Base-by-base conservation (phyloP, 495 filamentous ascomycete genomes). In the Lasiosphaeria ovina region DNA sequence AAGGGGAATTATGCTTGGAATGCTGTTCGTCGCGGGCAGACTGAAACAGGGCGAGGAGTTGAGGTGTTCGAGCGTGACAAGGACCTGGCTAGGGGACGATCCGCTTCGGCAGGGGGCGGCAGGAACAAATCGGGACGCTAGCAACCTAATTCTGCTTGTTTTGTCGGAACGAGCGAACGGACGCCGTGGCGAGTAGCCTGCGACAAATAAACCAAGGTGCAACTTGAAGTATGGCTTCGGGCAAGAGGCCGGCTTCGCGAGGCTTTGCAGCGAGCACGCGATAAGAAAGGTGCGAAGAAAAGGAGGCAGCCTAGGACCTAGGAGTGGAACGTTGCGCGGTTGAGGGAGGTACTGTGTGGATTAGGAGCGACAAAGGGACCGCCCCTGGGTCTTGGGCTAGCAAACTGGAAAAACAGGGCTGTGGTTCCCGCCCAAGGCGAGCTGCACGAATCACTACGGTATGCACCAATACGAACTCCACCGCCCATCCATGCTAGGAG, bases 1-100 rank as follows among this genome's bases (percentile, higher is more conserved):
- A 24, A 59, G 62, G 58, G 60, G 59, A 62, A 64, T 64, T 62
- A 59, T 68, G 68, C 54, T 62, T 67, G 60, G 62, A 50, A 63
- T 62, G 68, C 55, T 70, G 67, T 64, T 69, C 60, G 67, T 66
- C 55, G 71, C 65, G 67, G 70, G 63, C 57, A 66, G 64, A 70
- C 74, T 79, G 76, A 79, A 79, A 80, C 75, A 76, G 67, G 63
- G 57, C 54, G 72, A 74, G 71, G 68, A 70, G 72, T 66, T 74
- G 73, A 69, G 72, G 67, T 61, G 67, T 70, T 75, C 60, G 72
- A 69, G 65, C 55, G 65, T 62, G 62, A 55, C 65, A 66, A 50
- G 59, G 69, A 66, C 66, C 65, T 67, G 66, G 66, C 67, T 63
- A 53, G 51, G 51, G 36, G 49, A 61, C 57, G 54, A 34, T 55